Percentiles rank a stretch among this genome's conserved stretches.
phyloP scores from a whole-genome alignment of 1,284 basidiomycete genomes.

The Apiotrichum porosum region DNA sequence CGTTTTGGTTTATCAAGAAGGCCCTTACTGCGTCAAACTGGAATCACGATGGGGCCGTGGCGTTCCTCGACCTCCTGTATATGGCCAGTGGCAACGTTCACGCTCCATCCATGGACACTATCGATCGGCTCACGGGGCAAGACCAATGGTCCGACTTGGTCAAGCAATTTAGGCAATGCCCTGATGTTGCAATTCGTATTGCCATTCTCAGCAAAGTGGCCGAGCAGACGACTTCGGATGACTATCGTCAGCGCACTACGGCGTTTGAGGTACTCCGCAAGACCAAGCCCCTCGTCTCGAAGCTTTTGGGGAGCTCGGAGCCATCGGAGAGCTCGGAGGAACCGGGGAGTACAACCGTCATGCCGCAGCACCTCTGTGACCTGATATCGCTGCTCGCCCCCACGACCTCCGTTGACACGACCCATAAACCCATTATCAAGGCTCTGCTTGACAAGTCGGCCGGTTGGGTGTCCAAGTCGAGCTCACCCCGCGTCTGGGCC shows the following conservation, averaged over 20 bases:
- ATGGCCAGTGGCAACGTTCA: constrained; percentile 28
- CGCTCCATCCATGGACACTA: constrained; percentile 50
- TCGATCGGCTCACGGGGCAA: constrained; percentile 12
- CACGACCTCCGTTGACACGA: neutral
- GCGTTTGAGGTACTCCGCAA: constrained; percentile 18
- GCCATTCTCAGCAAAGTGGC: constrained; percentile 16
- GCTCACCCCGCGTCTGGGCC: constrained; percentile 56
- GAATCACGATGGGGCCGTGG: constrained; percentile 61
- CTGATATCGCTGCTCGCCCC: constrained; percentile 6
- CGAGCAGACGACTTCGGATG: constrained; percentile 9
- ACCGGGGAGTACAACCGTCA: neutral
- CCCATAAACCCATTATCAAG: neutral
- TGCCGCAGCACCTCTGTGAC: constrained; percentile 6
- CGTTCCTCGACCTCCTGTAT: constrained; percentile 68
- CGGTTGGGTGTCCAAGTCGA: constrained; percentile 18
- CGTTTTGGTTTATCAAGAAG: constrained; percentile 78
- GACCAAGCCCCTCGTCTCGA: constrained; percentile 1
- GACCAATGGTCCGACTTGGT: neutral
- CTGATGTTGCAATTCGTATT: constrained; percentile 1
- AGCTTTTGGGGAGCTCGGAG: constrained; percentile 4
- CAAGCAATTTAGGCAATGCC: neutral
- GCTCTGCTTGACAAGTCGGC: constrained; percentile 1
- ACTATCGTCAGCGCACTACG: constrained; percentile 14
- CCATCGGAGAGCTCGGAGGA: no score
- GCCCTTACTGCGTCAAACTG: constrained; percentile 60